Evolutionary conservation across 2,329 filamentous ascomycete species (phyloP).

Genomic region (Stylonectria norvegica): DNA sequence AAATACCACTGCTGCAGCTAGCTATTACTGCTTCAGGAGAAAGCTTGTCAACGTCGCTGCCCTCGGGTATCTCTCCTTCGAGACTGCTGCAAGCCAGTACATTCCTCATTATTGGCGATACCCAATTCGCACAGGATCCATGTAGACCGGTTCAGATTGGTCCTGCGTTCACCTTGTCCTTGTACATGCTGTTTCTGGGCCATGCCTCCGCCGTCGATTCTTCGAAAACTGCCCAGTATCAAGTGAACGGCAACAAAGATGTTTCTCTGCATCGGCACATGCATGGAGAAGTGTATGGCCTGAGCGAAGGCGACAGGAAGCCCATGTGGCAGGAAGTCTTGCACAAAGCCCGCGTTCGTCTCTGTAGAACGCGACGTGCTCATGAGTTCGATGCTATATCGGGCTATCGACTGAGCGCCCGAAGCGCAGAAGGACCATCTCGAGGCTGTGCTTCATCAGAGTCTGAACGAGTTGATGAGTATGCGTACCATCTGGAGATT

Average conservation of each 20-base stretch:
- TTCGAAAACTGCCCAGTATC: not conserved
- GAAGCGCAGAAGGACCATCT: not conserved
- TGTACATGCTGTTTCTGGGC: constrained; percentile 93
- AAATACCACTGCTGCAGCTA: constrained; percentile 86
- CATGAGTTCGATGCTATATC: constrained; percentile 18
- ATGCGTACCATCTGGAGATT: constrained; percentile 76
- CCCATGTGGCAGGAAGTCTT: constrained; percentile 94
- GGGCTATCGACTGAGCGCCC: constrained; percentile 14
- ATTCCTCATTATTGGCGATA: constrained; percentile 82
- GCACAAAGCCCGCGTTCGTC: constrained; percentile 82
- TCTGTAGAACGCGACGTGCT: constrained; percentile 62
- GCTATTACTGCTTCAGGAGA: constrained; percentile 93
- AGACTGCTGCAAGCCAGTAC: constrained; percentile 89
- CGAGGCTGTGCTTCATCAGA: constrained; percentile 4
- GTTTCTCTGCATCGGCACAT: not conserved
- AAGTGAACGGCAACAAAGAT: not conserved
- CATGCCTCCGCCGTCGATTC: constrained; percentile 51
- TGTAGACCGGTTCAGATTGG: constrained; percentile 73
- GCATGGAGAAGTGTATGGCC: constrained; percentile 20
- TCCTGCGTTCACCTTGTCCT: constrained; percentile 76
- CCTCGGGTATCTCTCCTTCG: constrained; percentile 82
- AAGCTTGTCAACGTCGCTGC: constrained; percentile 74
- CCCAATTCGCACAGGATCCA: constrained; percentile 68
- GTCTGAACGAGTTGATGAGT: constrained; percentile 37
- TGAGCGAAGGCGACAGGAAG: constrained; percentile 47